These are phyloP conservation scores for Discostella stelligeroides DNA, from an alignment of 108 stramenopile genomes.

Conservation along the genomic window DNA sequence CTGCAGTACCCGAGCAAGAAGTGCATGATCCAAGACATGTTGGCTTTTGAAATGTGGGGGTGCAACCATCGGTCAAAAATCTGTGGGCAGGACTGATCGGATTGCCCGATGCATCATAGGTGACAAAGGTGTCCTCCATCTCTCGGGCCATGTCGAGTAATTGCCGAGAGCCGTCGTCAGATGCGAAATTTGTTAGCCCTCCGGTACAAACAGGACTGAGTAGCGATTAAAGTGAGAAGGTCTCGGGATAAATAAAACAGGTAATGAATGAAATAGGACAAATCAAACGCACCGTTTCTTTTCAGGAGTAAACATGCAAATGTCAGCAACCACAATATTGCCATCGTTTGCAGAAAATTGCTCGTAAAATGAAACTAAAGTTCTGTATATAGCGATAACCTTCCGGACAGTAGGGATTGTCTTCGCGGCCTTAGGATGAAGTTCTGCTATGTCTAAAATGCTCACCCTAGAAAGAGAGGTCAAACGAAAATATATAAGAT, in stretches of 20 bases:
- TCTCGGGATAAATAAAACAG: too few species aligned
- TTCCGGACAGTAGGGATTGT: conserved; percentile 22
- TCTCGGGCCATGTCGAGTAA: conserved; percentile 13
- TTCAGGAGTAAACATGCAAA: conserved; percentile 18
- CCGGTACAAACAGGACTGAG: background rate
- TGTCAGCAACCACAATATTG: conserved; percentile 28
- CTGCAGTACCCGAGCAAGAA: background rate
- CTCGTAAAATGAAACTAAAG: conserved; percentile 8
- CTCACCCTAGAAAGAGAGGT: background rate
- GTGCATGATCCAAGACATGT: too few species aligned
- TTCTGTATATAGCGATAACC: conserved; percentile 21
- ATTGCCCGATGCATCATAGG: conserved; percentile 11
- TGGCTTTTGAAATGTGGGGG: background rate
- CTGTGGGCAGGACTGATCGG: conserved; percentile 16
- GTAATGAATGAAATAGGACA: too few species aligned
- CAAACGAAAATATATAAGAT: background rate
- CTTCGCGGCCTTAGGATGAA: background rate
- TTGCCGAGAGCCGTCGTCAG: conserved; percentile 4
- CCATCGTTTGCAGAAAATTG: conserved; percentile 16
- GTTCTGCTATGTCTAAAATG: conserved; percentile 35
- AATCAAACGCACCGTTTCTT: background rate
- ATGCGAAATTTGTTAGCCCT: conserved; percentile 8
- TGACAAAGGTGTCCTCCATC: conserved; percentile 28
- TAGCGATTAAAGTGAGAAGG: background rate
- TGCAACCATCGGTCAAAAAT: background rate